Evolutionary conservation across 345 rosid species (phyloP), one percentile per base, ranked within the genome.

Genomic region (Citrus unshiu): DNA sequence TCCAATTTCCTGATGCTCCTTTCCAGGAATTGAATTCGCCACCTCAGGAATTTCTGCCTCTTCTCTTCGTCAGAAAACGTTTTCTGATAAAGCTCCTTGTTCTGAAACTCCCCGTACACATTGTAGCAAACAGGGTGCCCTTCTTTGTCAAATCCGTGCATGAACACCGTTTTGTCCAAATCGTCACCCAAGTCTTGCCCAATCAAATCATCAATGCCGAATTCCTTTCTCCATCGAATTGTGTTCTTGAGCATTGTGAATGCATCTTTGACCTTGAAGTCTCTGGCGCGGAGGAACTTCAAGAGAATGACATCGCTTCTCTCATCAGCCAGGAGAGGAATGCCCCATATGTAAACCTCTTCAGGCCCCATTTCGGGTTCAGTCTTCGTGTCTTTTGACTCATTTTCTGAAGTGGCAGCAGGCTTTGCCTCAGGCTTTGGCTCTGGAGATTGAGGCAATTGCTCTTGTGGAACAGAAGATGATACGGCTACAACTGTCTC

Each of bases 111-210:
- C 0, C 97, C 94, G 30, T 88, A 91, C 1, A 88, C 92, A 80
- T 93, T 94, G 80, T 94, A 94, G 81, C 95, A 91, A 69, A 94
- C 93, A 1, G 95, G 95, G 77, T 94, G 98, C 9, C 96, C 94
- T 39, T 89, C 91, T 78, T 84, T 90, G 68, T 93, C 97, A 2
- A 82, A 74, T 9, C 98, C 97, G 72, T 89, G 93, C 87, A 84
- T 87, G 72, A 90, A 93, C 61, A 95, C 97, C 39, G 87, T 86
- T 77, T 91, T 93, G 67, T 92, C 93, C 71, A 87, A 82, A 72
- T 90, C 97, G 29, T 82, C 86, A 29, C 92, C 95, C 2, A 91
- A 83, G 61, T 89, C 93, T 30, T 89, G 87, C 27, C 88, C 88
- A 4, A 91, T 60, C n/a, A 90, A 84, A 71, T 86, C 88, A 35